Base-by-base conservation (phyloP, 2,329 filamentous ascomycete genomes). In the Alternaria longipes region DNA sequence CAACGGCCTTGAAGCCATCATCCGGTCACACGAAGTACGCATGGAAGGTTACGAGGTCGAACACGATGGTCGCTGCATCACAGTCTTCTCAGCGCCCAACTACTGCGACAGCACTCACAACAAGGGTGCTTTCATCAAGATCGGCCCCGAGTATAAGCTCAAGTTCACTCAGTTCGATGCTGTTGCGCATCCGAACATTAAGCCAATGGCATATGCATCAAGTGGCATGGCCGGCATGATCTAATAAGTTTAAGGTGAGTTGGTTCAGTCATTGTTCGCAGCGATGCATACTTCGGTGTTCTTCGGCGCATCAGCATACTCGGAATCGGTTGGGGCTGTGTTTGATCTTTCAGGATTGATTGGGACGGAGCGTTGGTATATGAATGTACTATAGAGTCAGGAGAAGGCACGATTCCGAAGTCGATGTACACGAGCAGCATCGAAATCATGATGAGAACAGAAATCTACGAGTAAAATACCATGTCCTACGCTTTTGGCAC, bases 1-100 rank as follows among this genome's bases (percentile, higher is more conserved):
- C 81, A 99, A 99, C 80, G 92, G 92, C 0, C 86, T 99, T 41
- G 91, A 97, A 67, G 95, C 95, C 46, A 91, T 99, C 67, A 99
- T 99, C 73, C 91, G 95, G 71, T 97, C 93, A 75, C 95, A 99
- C 82, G 95, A 99, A 80, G 95, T 99, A 28, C 89, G 95, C 72
- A 99, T 99, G 95, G 94, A 95, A 62, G 95, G 95, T n/a, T 99
- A 98, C 75, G 94, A 99, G 79, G 91, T 97, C 69, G 94, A 99
- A 84, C 95, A 99, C 78, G 91, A 95, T 72, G 95, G 94, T 66
- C 90, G 89, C 71, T 99, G 95, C 79, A 97, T 99, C 72, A 99
- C 95, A 89, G 95, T 99, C 70, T 99, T 99, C 84, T 98, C 94
- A 41, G 95, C 95, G 26, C 95, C 95, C 40, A 97, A 90, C 80